These are phyloP conservation scores for Mycena vitilis DNA, from an alignment of 768 basidiomycete genomes.

Conservation along the genomic window DNA sequence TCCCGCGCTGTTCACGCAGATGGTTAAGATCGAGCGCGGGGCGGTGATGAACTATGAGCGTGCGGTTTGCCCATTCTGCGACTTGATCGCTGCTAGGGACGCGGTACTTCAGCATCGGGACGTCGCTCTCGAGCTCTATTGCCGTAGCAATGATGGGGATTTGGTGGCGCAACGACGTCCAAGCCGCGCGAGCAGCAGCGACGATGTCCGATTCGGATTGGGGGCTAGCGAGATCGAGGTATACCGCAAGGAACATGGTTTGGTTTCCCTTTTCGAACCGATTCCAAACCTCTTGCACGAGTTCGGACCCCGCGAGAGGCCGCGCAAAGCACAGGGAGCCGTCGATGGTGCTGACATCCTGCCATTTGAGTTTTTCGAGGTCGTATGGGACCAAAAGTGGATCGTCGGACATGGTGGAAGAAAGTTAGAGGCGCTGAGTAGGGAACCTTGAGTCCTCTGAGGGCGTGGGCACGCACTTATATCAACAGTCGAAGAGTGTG, in stretches of 20 bases:
- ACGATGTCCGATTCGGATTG: conserved; percentile 15
- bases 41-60: conserved; percentile 21
- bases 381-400: conserved; percentile 31
- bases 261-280: conserved; percentile 39
- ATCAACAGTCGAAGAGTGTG: no score
- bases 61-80: conserved; percentile 39
- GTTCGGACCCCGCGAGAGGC: conserved; percentile 36
- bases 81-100: conserved; percentile 25
- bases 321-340: conserved; percentile 14
- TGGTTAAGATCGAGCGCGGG: conserved; percentile 34
- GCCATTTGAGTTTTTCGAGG: conserved; percentile 32
- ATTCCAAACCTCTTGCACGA: conserved; percentile 36
- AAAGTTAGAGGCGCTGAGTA: no score
- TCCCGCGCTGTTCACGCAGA: conserved; percentile 31
- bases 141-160: conserved; percentile 39
- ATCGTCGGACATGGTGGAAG: conserved; percentile 18
- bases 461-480: no score
- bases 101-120: conserved; percentile 14
- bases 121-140: conserved; percentile 32
- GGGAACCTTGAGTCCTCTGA: no score
- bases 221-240: conserved; percentile 19
- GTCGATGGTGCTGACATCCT: background rate
- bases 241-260: conserved; percentile 38
- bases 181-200: conserved; percentile 24
- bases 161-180: conserved; percentile 37